phyloP scores from a whole-genome alignment of 2,329 filamentous ascomycete genomes.

The Ophiocordyceps robertsii region DNA sequence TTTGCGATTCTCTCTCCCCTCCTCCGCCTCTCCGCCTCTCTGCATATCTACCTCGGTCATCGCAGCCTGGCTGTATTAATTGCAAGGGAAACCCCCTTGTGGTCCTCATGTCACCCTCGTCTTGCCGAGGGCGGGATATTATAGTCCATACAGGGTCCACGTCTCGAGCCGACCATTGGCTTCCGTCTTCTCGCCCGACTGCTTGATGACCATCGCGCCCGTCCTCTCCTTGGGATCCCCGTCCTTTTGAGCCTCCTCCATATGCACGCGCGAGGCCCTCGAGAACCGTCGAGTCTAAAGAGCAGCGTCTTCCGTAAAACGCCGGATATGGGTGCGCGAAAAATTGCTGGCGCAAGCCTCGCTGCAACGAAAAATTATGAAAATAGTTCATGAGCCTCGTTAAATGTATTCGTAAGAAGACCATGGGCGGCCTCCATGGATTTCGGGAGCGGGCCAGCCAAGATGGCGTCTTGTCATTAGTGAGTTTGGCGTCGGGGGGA shows the following conservation, averaged over 20 bases:
- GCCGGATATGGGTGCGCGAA: conserved; percentile 7
- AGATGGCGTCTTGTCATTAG: neutral
- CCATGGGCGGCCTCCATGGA: neutral
- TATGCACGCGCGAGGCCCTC: conserved; percentile 4
- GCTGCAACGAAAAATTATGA: conserved; percentile 1
- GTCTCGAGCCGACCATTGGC: neutral
- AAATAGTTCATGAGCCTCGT: conserved; percentile 5
- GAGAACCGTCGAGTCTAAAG: conserved; percentile 6
- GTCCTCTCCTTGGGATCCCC: neutral
- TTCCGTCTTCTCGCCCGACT: neutral
- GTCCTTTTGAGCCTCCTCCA: neutral
- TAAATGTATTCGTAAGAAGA: conserved; percentile 3
- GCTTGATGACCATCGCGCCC: neutral
- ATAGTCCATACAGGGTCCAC: conserved; percentile 8
- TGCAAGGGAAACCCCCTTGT: neutral
- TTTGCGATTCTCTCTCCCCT: neutral
- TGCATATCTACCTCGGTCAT: neutral
- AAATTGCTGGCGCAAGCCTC: neutral
- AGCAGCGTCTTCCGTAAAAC: conserved; percentile 6
- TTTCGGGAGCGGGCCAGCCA: neutral
- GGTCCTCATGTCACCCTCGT: neutral
- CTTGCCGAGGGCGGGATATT: neutral
- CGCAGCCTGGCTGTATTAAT: neutral
- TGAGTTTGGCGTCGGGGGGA: neutral
- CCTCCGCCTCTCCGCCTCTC: neutral